These are phyloP conservation scores for Hypoxylon sp. DNA, from an alignment of 2,329 filamentous ascomycete genomes.

Conservation along the genomic window DNA sequence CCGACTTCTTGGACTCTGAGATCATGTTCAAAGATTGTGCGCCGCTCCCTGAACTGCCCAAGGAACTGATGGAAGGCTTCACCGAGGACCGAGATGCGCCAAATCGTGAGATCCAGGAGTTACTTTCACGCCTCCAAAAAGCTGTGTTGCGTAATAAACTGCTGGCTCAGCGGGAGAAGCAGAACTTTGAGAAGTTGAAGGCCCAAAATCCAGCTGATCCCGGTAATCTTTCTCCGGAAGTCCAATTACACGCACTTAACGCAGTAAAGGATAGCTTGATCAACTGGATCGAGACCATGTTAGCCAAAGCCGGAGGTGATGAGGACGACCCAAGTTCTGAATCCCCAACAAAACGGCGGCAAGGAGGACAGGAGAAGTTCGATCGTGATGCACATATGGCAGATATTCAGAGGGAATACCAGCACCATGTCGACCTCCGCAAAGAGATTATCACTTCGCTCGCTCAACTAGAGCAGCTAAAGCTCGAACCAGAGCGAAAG, in stretches of 20 bases:
- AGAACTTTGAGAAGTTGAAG: slow-evolving; percentile 63
- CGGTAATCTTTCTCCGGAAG: slow-evolving; percentile 52
- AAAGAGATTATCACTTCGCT: slow-evolving; percentile 61
- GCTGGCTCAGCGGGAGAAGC: slow-evolving; percentile 67
- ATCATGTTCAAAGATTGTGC: slow-evolving; percentile 60
- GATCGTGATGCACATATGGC: slow-evolving; percentile 58
- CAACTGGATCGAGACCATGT: slow-evolving; percentile 73
- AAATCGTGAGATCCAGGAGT: slow-evolving; percentile 59
- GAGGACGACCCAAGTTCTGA: slow-evolving; percentile 46
- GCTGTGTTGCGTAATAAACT: slow-evolving; percentile 70
- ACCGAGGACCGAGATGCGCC: slow-evolving; percentile 56
- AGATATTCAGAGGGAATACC: slow-evolving; percentile 66
- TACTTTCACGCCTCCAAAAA: slow-evolving; percentile 68
- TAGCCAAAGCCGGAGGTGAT: slow-evolving; percentile 64
- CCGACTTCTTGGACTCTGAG: slow-evolving; percentile 63
- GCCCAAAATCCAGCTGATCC: slow-evolving; percentile 54
- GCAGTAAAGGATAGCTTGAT: slow-evolving; percentile 71
- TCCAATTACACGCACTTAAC: slow-evolving; percentile 66
- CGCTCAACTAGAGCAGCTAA: slow-evolving; percentile 44
- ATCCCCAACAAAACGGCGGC: slow-evolving; percentile 38
- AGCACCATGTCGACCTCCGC: slow-evolving; percentile 64
- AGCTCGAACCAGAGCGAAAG: slow-evolving; percentile 23
- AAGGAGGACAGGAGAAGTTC: slow-evolving; percentile 31
- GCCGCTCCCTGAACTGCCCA: slow-evolving; percentile 64
- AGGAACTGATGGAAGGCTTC: slow-evolving; percentile 64